phyloP scores from a whole-genome alignment of 148 eudicot genomes.

The Persicaria tinctoria region DNA sequence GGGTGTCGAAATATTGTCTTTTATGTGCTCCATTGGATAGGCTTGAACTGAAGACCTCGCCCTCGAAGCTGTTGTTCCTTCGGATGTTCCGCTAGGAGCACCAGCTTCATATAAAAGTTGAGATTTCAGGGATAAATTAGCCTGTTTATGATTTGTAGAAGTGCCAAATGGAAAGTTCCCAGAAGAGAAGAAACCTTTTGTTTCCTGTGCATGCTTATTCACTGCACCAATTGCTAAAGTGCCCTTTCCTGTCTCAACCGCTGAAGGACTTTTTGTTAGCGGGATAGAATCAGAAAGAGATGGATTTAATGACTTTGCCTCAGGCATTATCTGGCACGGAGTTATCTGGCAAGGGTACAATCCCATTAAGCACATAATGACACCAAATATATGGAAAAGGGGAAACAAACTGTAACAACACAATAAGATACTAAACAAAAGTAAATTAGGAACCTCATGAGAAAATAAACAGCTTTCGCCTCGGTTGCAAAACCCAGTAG shows the following conservation, averaged over 20 bases:
- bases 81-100: neutral
- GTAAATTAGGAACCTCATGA: slow-evolving; percentile 53
- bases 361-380: neutral
- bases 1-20: neutral
- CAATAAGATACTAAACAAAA: neutral
- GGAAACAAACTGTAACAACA: neutral
- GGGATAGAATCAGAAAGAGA: neutral
- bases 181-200: neutral
- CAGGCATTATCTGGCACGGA: neutral
- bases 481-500: slow-evolving; percentile 64
- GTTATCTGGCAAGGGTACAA: slow-evolving; percentile 3
- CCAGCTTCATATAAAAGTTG: neutral
- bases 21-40: neutral
- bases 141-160: neutral
- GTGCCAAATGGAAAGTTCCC: neutral
- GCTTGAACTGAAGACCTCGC: neutral
- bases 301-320: neutral
- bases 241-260: neutral
- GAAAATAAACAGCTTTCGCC: slow-evolving; percentile 72
- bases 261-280: neutral
- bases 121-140: neutral
- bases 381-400: neutral
- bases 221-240: neutral
- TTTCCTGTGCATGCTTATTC: neutral
- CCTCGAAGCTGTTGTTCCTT: neutral